These are phyloP conservation scores for Pholiota adiposa DNA, from an alignment of 1,284 basidiomycete genomes.

Conservation along the genomic window DNA sequence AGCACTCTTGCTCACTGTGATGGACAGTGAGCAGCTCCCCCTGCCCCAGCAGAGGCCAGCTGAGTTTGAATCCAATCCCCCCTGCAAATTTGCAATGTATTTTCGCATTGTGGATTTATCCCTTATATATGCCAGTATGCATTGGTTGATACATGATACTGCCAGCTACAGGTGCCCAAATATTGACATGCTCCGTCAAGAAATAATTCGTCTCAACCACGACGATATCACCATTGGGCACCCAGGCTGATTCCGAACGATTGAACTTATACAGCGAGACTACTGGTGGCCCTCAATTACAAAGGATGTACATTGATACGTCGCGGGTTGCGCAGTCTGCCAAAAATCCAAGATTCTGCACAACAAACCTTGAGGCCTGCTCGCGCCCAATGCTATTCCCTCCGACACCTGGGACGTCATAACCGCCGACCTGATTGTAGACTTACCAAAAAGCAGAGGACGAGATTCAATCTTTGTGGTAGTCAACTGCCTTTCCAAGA, in stretches of 20 bases:
- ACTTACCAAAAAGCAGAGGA: conserved; percentile 36
- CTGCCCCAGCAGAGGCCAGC: too few species aligned
- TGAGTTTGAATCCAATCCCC: too few species aligned
- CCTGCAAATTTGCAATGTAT: too few species aligned
- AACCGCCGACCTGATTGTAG: conserved; percentile 39
- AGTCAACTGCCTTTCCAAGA: conserved; percentile 39
- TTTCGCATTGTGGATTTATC: too few species aligned
- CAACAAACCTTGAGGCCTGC: conserved; percentile 23
- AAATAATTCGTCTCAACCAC: conserved; percentile 31
- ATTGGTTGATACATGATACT: too few species aligned
- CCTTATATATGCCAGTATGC: too few species aligned
- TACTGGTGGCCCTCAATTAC: conserved; percentile 50
- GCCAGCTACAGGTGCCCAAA: too few species aligned
- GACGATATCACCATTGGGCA: conserved; percentile 40
- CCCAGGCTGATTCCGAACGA: conserved; percentile 42
- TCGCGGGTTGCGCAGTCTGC: conserved; percentile 42
- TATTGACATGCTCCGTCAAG: conserved; percentile 22
- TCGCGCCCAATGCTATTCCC: conserved; percentile 34
- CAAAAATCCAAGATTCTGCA: too few species aligned
- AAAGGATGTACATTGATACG: conserved; percentile 34
- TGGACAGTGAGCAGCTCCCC: too few species aligned
- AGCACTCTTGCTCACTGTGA: too few species aligned
- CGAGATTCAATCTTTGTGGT: conserved; percentile 40
- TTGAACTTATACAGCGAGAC: conserved; percentile 34
- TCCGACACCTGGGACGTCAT: conserved; percentile 32